Evolutionary conservation across 2,329 filamentous ascomycete species (phyloP), one percentile per base, ranked within the genome.

Genomic region (Corynespora cassiicola): DNA sequence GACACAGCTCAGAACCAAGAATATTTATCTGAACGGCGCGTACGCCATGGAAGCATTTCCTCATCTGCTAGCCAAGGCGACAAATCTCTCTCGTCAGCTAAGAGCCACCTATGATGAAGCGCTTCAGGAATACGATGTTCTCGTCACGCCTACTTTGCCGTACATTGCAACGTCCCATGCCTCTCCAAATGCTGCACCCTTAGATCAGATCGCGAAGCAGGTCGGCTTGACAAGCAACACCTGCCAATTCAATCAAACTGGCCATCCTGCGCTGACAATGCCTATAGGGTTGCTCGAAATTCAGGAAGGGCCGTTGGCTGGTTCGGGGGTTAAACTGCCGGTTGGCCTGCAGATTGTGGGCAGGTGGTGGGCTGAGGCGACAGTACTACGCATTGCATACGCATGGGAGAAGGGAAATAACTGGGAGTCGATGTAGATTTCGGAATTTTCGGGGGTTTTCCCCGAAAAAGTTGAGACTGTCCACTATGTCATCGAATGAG

Each of bases 291-390:
- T 75, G 49, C 61, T 73, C 2, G 64, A 66, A 2, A 67, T 73
- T 1, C 44, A 53, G 10, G 69, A 76, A 33, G 69, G 73, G 3
- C 60, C 61, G 1, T 47, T 57, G 5, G 49, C 49, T 1, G 45
- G 45, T 3, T 42, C 43, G 8, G 36, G 54, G 6, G 47, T 52
- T 0, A 67, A 53, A 38, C 52, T 81, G 14, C 79, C 78, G 0
- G 75, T 80, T 0, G 76, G 78, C 0, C 70, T 82, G 69, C 78
- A 82, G 50, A 71, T 82, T 31, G 74, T 82, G 9, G 78, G 77
- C 1, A 75, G 68, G 4, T 64, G 73, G 47, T 79, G 75, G 72
- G 67, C 71, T n/a, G 78, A 81, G 45, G 66, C 71, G 39, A 71
- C 61, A 33, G 63, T 80, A 5, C 58, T 76, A 2, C 56, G 61